Base-by-base conservation (phyloP, 805 yeast species). In the Komagataella pastoris region DNA sequence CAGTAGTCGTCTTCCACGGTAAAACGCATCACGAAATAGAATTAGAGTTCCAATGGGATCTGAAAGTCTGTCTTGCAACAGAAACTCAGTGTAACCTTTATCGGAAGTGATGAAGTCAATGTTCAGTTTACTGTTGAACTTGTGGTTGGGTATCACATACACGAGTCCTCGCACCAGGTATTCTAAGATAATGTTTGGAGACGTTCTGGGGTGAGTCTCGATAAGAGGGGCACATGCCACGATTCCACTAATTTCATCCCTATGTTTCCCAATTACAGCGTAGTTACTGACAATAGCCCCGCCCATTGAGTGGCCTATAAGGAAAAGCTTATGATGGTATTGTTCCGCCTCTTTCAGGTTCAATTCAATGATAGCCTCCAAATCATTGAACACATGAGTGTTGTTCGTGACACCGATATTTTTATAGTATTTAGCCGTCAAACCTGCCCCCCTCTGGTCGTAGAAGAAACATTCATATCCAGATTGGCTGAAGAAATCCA, bases 301-400 rank as follows among this genome's bases (percentile, higher is more conserved):
- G 50, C 95, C 95, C 90, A 86, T 84, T 7, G 89, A 84, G 56
- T 81, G 88, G 1, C 91, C 89, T 59, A 76, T 68, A 48, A 86
- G 59, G 57, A 69, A 74, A 36, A 84, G 57, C 49, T 69, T 71
- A 17, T 54, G 53, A 7, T 53, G 57, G 24, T 60, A 47, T 18
- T 60, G 21, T 14, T 52, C 50, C 50, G 65, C 54, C 24, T 69
- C 68, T 17, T 72, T 70, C 19, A 73, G 58, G 50, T 73, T 74
- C 48, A 60, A 60, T 52, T 75, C 67, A 51, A 82, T 64, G 62
- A 85, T 75, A 58, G 69, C 75, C 52, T 83, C 80, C 57, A 85
- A 67, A 60, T 82, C 90, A 23, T 73, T 69, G 59, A 77, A 80
- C 1, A 78, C 75, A 54, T 75, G 75, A 48, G 55, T 58, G 54